These are phyloP conservation scores for Alternaria longipes DNA, from an alignment of 2,329 filamentous ascomycete species.

Conservation along the genomic window DNA sequence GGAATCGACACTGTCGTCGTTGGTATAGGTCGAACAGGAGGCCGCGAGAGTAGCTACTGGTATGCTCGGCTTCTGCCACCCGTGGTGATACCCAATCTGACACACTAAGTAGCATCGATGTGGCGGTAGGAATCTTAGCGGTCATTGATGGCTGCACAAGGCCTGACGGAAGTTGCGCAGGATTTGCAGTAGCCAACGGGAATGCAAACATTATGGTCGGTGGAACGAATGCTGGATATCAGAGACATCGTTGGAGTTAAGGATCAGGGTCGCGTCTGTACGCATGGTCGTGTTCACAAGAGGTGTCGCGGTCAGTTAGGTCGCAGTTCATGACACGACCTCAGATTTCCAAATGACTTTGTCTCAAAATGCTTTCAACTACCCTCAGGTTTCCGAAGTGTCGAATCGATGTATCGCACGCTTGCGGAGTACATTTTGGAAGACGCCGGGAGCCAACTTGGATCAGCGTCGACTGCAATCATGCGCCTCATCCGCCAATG, in stretches of 20 bases:
- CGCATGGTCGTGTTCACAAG: not conserved
- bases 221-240: constrained; percentile 8
- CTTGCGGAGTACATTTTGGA: not conserved
- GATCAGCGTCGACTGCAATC: not conserved
- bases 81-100: not conserved
- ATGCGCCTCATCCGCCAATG: not conserved
- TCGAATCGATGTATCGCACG: not conserved
- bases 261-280: not conserved
- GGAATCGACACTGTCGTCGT: not conserved
- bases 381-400: not conserved
- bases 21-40: not conserved
- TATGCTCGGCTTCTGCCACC: not conserved
- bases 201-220: constrained; percentile 17
- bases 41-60: constrained; percentile 6
- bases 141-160: constrained; percentile 18
- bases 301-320: not conserved
- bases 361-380: not conserved
- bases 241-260: not conserved
- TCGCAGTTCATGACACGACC: not conserved
- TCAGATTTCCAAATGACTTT: not conserved
- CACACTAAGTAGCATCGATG: constrained; percentile 3
- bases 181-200: constrained; percentile 12
- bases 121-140: constrained; percentile 16
- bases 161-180: constrained; percentile 8
- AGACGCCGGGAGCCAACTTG: not conserved